Percentiles rank a stretch among this genome's conserved stretches.
Evolutionary conservation across 2,329 filamentous ascomycete species (phyloP).

Genomic region (Talaromyces marneffei): DNA sequence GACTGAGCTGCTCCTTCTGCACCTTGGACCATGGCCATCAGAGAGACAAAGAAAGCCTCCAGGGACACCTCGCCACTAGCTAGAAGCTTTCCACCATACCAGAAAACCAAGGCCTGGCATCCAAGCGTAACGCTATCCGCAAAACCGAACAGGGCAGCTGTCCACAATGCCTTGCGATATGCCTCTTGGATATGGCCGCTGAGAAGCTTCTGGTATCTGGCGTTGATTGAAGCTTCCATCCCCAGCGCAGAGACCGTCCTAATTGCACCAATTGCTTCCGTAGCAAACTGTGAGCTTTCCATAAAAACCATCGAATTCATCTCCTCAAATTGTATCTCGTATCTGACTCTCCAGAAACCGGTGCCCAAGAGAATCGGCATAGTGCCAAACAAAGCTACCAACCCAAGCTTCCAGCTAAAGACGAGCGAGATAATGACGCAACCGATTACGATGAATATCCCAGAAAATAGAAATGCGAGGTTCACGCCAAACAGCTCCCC

Average conservation of each 20-base stretch:
- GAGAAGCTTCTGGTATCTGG: conserved; percentile 57
- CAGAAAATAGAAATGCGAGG: conserved; percentile 50
- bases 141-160: conserved; percentile 59
- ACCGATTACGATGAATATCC: conserved; percentile 60
- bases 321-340: conserved; percentile 63
- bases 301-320: conserved; percentile 64
- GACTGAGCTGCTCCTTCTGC: conserved; percentile 25
- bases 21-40: conserved; percentile 43
- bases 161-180: conserved; percentile 56
- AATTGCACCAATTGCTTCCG: conserved; percentile 57
- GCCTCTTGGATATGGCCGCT: conserved; percentile 54
- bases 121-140: conserved; percentile 20
- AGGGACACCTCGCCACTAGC: conserved; percentile 41
- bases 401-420: conserved; percentile 70
- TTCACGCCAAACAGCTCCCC: conserved; percentile 48
- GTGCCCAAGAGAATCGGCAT: conserved; percentile 48
- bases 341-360: conserved; percentile 51
- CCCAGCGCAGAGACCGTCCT: conserved; percentile 66
- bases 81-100: conserved; percentile 61
- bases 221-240: conserved; percentile 60
- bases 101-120: conserved; percentile 49
- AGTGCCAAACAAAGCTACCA: conserved; percentile 59
- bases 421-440: conserved; percentile 62
- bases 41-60: conserved; percentile 41
- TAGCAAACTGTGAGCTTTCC: conserved; percentile 59